phyloP scores from a whole-genome alignment of 495 filamentous ascomycete species.

The Bryoglossum gracile region DNA sequence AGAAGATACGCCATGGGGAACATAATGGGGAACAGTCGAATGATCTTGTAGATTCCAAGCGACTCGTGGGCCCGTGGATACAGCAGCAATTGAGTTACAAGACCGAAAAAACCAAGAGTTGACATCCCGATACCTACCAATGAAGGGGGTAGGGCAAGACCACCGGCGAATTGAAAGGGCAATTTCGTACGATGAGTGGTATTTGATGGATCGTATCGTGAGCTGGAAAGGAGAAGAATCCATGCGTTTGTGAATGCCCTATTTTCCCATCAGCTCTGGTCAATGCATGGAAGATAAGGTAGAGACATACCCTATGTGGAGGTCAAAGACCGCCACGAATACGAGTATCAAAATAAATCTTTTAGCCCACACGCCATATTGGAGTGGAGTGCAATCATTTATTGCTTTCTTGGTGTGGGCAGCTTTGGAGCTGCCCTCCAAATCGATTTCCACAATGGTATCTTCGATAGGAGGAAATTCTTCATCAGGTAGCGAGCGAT shows the following conservation, averaged over 20 bases:
- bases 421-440: too few species aligned
- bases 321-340: constrained; percentile 61
- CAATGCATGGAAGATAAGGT: too few species aligned
- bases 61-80: constrained; percentile 60
- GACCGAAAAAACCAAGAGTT: constrained; percentile 66
- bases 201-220: too few species aligned
- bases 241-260: constrained; percentile 76
- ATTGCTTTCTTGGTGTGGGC: too few species aligned
- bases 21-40: constrained; percentile 55
- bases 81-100: constrained; percentile 64
- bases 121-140: constrained; percentile 70
- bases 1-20: constrained; percentile 69
- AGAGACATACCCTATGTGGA: constrained; percentile 60
- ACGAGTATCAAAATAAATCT: too few species aligned
- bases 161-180: constrained; percentile 61
- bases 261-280: too few species aligned
- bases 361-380: too few species aligned
- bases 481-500: too few species aligned
- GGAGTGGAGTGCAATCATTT: too few species aligned
- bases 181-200: constrained; percentile 49
- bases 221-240: constrained; percentile 75
- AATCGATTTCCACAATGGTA: too few species aligned
- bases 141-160: constrained; percentile 65
- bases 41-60: constrained; percentile 59
- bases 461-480: too few species aligned